Evolutionary conservation across 169 alveolate genomes (phyloP).

Genomic region (Cryptosporidium meleagridis): DNA sequence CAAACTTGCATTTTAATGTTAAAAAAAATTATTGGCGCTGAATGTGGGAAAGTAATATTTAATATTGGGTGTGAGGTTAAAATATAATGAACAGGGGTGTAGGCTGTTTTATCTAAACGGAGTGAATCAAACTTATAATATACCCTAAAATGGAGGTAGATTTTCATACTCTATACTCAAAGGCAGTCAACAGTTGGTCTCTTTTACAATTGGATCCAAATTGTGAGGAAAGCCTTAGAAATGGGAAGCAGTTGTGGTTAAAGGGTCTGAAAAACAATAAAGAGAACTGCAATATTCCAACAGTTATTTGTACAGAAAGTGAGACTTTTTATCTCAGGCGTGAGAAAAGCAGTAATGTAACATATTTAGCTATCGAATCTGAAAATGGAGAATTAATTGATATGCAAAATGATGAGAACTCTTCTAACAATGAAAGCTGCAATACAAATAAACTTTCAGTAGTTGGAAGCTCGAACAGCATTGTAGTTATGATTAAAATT

Average conservation of each 20-base stretch:
- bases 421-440: background rate
- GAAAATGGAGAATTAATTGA: background rate
- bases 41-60: conserved; percentile 1
- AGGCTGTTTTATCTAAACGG: background rate
- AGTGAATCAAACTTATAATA: background rate
- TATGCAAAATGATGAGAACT: background rate
- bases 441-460: background rate
- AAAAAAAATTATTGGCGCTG: background rate
- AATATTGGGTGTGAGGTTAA: background rate
- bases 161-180: conserved; percentile 52
- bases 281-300: background rate
- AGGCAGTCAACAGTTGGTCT: conserved; percentile 40
- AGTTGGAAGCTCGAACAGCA: conserved; percentile 20
- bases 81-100: background rate
- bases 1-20: background rate
- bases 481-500: conserved; percentile 13
- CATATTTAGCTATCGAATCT: conserved; percentile 19
- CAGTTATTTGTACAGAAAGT: conserved; percentile 42
- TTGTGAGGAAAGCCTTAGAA: conserved; percentile 8
- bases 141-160: conserved; percentile 15
- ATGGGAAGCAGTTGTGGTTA: conserved; percentile 25
- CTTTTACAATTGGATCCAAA: conserved; percentile 19
- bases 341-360: conserved; percentile 43
- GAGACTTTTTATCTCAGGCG: conserved; percentile 37
- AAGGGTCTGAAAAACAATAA: background rate